Evolutionary conservation across 2,329 filamentous ascomycete species (phyloP).

Genomic region (Penicillium concentricum): DNA sequence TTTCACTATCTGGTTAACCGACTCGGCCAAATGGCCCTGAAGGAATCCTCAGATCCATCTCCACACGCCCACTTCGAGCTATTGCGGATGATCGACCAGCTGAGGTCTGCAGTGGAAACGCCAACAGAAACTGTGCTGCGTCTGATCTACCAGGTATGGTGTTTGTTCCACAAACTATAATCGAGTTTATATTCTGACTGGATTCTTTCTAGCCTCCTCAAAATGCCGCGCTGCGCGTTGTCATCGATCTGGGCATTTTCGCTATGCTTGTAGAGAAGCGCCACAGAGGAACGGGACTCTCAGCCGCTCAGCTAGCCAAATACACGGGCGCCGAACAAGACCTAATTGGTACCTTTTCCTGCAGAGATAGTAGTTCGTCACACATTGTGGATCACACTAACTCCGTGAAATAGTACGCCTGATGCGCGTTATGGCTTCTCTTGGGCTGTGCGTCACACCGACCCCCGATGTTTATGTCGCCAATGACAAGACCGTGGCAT

Average conservation of each 20-base stretch:
- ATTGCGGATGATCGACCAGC: conserved; percentile 28
- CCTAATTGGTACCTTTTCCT: conserved; percentile 28
- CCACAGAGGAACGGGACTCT: conserved; percentile 21
- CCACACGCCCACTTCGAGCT: conserved; percentile 28
- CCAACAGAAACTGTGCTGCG: conserved; percentile 34
- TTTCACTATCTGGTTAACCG: conserved; percentile 14
- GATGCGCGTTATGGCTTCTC: conserved; percentile 32
- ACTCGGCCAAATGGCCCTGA: conserved; percentile 14
- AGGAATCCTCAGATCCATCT: conserved; percentile 19
- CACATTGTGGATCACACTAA: background rate
- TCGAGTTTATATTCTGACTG: background rate
- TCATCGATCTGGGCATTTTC: conserved; percentile 34
- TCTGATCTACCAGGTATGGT: conserved; percentile 34
- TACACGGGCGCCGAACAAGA: conserved; percentile 30
- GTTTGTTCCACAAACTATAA: background rate
- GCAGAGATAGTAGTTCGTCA: background rate
- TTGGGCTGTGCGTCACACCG: conserved; percentile 26
- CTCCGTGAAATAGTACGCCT: conserved; percentile 23
- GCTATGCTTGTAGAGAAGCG: conserved; percentile 22
- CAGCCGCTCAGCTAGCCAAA: conserved; percentile 28
- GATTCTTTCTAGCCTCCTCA: conserved; percentile 30
- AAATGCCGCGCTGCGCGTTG: conserved; percentile 32
- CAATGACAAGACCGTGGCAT: conserved; percentile 27
- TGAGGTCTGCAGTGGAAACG: conserved; percentile 31
- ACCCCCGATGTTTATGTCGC: conserved; percentile 24